Conservation (phyloP, 2,329 filamentous ascomycete species). For the Pseudogymnoascus pannorum region DNA sequence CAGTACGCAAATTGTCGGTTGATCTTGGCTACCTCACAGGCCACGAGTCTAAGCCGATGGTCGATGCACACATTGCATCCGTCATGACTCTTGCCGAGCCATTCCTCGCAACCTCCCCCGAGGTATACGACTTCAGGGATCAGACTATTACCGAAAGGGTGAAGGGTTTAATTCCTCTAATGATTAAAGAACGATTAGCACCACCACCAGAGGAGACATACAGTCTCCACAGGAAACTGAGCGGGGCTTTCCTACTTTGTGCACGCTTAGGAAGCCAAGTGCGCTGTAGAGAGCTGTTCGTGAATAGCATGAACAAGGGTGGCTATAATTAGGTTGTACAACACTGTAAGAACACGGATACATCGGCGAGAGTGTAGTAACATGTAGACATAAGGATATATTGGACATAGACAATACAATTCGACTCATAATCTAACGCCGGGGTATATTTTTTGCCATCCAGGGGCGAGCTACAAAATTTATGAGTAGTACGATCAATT, state of each 20-base stretch:
- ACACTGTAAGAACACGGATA: not conserved
- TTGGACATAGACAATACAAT: constrained; percentile 7
- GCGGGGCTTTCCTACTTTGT: constrained; percentile 89
- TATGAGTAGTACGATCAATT: not conserved
- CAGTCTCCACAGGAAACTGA: constrained; percentile 87
- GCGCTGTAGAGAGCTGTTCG: constrained; percentile 73
- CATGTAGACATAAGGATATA: constrained; percentile 5
- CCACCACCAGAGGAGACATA: constrained; percentile 98
- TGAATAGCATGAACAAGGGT: constrained; percentile 30
- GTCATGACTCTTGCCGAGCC: constrained; percentile 89
- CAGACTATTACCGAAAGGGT: constrained; percentile 97
- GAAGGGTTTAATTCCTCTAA: constrained; percentile 78
- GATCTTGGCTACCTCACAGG: constrained; percentile 87
- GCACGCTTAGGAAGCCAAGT: constrained; percentile 79
- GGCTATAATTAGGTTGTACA: constrained; percentile 12
- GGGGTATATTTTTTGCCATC: not conserved
- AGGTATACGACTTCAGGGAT: constrained; percentile 82
- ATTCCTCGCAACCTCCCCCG: constrained; percentile 68
- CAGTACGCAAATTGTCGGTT: constrained; percentile 61
- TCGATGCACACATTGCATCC: constrained; percentile 81
- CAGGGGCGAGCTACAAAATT: not conserved
- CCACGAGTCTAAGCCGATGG: constrained; percentile 76
- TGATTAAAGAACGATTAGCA: constrained; percentile 80
- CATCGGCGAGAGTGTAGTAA: not conserved
- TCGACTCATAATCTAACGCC: constrained; percentile 9